Base-by-base conservation (phyloP, 2,329 filamentous ascomycete species). In the Lasiodiplodia gonubiensis region DNA sequence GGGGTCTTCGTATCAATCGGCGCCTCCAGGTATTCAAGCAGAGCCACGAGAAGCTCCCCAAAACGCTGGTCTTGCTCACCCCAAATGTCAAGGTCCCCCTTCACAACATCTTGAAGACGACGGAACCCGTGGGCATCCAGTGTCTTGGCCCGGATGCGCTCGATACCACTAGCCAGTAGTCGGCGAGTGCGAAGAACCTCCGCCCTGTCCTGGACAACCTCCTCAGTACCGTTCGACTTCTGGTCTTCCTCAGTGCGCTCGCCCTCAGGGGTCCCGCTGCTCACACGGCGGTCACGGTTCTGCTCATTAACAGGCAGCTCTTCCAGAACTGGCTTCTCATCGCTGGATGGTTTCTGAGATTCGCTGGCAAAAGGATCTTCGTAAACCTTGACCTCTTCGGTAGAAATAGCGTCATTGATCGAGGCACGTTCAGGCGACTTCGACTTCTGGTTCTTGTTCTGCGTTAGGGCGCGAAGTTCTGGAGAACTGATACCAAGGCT, bases 61-160 rank as follows among this genome's bases (percentile, higher is more conserved):
- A 92, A 93, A 70, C 87, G 90, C 65, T 90, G 88, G 72, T 90
- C 88, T 57, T 90, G 87, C 68, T 90, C 86, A 1, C 85, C 84
- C 74, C 91, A 88, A 23, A 88, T 83, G 16, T 88, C 84, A 27
- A 85, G 86, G 74, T 84, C 86, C 68, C 91, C 89, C 70, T 90
- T 89, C 68, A 93, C 85, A 70, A 93, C 85, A 48, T 89, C 89
- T 76, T 94, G 91, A 59, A 94, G 82, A 73, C 92, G 91, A 64
- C 91, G 87, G 83, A 94, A 93, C 67, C 91, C 91, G 74, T 93
- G 91, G 3, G 92, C 90, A 74, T 94, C 92, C n/a, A 94, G 85
- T 0, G 88, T 88, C 72, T 88, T 88, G 35, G 86, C 84, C 71
- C 88, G 88, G 71, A 94, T 89, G 70, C 91, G 90, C 63, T 88